Base-by-base conservation (phyloP, 352 stramenopile genomes). In the Phytophthora vignae region DNA sequence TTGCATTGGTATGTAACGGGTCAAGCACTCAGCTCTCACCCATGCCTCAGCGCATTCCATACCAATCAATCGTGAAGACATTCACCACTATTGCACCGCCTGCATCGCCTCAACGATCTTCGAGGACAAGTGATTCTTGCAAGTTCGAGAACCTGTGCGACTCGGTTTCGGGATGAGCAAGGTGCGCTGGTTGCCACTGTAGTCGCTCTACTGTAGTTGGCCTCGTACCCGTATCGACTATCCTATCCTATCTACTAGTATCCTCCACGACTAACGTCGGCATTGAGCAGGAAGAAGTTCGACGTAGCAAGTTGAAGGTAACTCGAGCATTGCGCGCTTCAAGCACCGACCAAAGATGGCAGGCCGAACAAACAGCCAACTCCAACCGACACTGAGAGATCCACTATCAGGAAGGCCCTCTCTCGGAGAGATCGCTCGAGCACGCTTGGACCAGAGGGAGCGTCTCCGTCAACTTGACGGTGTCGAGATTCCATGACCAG, bases 131-230 rank as follows among this genome's bases (percentile, higher is more conserved):
- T 25, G 22, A 25, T 25, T 25, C 22, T 25, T 25, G 27, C 27
- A 31, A 8, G 4, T 31, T 31, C 7, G 27, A 31, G 27, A 31
- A 31, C 7, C 27, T 31, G 27, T 31, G 27, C 27, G 27, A 31
- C 27, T 31, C 27, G 27, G 27, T 31, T 40, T 9, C n/a, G 11
- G 50, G 61, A 69, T 69, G 61, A 63, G 56, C 61, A 69, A 63
- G 40, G 27, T 63, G 53, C 63, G 52, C 36, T 55, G 21, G 21
- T 54, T 55, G 50, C 33, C 42, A 67, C 50, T 61, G 17, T 40
- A 52, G 38, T 62, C 62, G 55, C n/a, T 21, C 44, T 38, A 17
- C 22, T 25, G 22, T 25, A 25, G 49, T 68, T 40, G 50, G 22
- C 19, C 40, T 46, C 17, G 14, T 12, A 14, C 22, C 61, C 22